phyloP scores from a whole-genome alignment of 176 grass and related monocot species.

The Oryza glumipatula region DNA sequence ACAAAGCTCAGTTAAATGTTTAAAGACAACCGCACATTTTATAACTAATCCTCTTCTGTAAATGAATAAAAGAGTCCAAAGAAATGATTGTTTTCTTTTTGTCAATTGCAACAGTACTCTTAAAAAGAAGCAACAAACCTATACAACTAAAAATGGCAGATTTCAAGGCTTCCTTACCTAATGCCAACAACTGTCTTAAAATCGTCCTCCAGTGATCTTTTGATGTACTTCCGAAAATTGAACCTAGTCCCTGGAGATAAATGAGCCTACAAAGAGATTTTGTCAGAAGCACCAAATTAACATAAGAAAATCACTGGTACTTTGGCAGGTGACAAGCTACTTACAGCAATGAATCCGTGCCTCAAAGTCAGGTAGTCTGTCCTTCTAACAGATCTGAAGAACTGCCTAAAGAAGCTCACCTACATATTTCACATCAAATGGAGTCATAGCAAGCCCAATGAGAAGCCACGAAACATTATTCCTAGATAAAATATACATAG shows the following conservation, averaged over 20 bases:
- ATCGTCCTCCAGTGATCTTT: constrained; percentile 86
- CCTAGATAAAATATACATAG: not conserved
- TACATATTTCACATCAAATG: constrained; percentile 36
- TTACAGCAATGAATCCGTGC: constrained; percentile 89
- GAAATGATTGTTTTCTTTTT: not conserved
- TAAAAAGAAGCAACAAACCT: not conserved
- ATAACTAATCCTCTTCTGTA: not conserved
- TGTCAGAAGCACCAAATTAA: not conserved
- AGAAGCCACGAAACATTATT: constrained; percentile 11
- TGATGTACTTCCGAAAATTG: constrained; percentile 89
- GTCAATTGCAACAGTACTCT: not conserved
- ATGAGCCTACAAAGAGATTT: constrained; percentile 61
- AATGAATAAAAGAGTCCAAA: not conserved
- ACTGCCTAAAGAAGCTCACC: constrained; percentile 86
- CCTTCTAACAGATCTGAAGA: constrained; percentile 71
- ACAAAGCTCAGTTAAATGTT: not conserved
- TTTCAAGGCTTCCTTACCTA: constrained; percentile 52
- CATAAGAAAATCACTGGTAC: not conserved
- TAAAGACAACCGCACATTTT: not conserved
- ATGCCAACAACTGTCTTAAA: constrained; percentile 88
- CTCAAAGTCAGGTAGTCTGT: constrained; percentile 84
- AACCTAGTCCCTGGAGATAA: constrained; percentile 74
- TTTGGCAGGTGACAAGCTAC: constrained; percentile 20
- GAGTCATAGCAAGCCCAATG: not conserved
- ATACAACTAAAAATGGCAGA: not conserved